A percentile compares a stretch with the other conserved stretches of the same genome.
Evolutionary conservation across 495 filamentous ascomycete genomes (phyloP).

Genomic region (Penicillium ochrochloron): DNA sequence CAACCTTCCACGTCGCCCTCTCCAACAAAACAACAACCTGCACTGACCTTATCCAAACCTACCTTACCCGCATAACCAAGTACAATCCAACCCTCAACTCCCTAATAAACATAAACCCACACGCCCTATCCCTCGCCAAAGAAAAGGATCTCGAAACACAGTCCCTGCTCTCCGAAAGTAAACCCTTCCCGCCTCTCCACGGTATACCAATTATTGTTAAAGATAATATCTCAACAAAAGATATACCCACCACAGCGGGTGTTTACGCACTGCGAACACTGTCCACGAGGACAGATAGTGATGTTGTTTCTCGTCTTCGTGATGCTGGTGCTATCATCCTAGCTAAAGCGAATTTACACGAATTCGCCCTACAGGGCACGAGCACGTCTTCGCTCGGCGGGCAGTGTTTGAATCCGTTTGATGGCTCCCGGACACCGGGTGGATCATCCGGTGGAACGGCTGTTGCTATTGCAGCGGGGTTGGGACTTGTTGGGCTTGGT

Average conservation of each 20-base stretch:
- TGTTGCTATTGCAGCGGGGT: constrained; percentile 61
- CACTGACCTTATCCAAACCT: constrained; percentile 55
- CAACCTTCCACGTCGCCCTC: constrained; percentile 57
- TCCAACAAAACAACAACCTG: constrained; percentile 48
- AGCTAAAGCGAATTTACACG: constrained; percentile 69
- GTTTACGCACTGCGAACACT: constrained; percentile 51
- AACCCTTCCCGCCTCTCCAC: constrained; percentile 26
- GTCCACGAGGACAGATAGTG: constrained; percentile 50
- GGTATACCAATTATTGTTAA: constrained; percentile 67
- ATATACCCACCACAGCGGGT: constrained; percentile 61
- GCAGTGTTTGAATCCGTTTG: constrained; percentile 67
- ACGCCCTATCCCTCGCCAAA: constrained; percentile 53
- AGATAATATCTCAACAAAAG: constrained; percentile 61
- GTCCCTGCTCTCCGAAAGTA: constrained; percentile 16
- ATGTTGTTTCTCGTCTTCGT: constrained; percentile 49
- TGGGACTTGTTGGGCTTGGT: constrained; percentile 61
- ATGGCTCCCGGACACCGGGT: constrained; percentile 62
- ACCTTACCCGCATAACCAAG: constrained; percentile 57
- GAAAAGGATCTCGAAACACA: constrained; percentile 49
- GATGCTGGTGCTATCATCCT: constrained; percentile 66
- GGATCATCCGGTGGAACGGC: constrained; percentile 68
- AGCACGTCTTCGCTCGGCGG: constrained; percentile 64
- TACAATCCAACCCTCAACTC: constrained; percentile 62
- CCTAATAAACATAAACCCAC: constrained; percentile 57
- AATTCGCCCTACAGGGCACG: constrained; percentile 66